Conservation (phyloP, 2,329 filamentous ascomycete genomes). For the Beauveria pseudobassiana region DNA sequence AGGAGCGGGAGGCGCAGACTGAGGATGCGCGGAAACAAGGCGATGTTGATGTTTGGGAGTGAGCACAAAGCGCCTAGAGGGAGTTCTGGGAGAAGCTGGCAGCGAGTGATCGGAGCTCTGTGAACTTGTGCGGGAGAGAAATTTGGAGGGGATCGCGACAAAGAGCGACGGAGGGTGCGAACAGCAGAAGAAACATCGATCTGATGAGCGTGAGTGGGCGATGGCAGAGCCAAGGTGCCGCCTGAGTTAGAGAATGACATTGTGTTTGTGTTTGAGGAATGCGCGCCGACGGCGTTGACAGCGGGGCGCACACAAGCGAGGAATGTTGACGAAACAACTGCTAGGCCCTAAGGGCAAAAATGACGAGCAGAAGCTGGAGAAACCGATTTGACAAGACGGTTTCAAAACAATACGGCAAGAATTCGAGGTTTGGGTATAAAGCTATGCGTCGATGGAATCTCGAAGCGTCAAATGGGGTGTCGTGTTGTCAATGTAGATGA, state of each 20-base stretch:
- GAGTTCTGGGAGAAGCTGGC: slow-evolving; percentile 41
- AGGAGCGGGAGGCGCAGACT: slow-evolving; percentile 28
- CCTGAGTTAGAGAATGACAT: slow-evolving; percentile 58
- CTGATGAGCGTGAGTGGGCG: slow-evolving; percentile 74
- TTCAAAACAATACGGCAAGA: background rate
- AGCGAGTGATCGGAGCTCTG: slow-evolving; percentile 42
- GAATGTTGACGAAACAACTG: slow-evolving; percentile 21
- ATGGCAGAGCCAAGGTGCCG: slow-evolving; percentile 78
- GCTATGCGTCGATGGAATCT: background rate
- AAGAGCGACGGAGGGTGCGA: slow-evolving; percentile 73
- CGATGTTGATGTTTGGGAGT: slow-evolving; percentile 29
- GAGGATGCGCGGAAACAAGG: slow-evolving; percentile 23
- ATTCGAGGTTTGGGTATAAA: background rate
- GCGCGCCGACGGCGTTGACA: slow-evolving; percentile 17
- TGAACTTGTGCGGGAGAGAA: slow-evolving; percentile 48
- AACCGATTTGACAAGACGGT: background rate
- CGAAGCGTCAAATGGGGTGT: background rate
- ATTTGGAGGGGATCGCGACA: slow-evolving; percentile 92
- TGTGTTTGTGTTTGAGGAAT: slow-evolving; percentile 24
- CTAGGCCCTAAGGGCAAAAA: background rate
- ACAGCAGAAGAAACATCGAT: slow-evolving; percentile 78
- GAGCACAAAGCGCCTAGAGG: slow-evolving; percentile 36
- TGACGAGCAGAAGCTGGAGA: background rate
- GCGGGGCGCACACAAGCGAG: slow-evolving; percentile 18
- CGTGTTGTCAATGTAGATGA: slow-evolving; percentile 10